Evolutionary conservation across 495 filamentous ascomycete species (phyloP).

Genomic region (Entonaema liquescens): DNA sequence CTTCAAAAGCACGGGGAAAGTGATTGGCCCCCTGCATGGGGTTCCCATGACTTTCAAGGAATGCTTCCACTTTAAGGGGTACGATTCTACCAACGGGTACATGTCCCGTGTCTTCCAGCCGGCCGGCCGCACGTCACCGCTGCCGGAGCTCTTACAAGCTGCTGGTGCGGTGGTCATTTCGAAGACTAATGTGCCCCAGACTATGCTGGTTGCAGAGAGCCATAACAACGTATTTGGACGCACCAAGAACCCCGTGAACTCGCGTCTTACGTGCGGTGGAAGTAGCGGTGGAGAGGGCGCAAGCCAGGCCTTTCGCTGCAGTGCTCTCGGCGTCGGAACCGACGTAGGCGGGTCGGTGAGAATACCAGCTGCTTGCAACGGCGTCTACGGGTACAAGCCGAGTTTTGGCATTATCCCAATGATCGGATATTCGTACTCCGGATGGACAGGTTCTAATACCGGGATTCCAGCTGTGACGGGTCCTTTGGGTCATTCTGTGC

Average conservation of each 20-base stretch:
- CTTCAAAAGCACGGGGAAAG: constrained; percentile 57
- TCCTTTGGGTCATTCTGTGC: constrained; percentile 39
- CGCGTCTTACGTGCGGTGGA: constrained; percentile 65
- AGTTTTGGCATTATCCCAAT: constrained; percentile 63
- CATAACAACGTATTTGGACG: constrained; percentile 72
- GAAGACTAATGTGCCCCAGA: constrained; percentile 66
- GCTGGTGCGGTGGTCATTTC: constrained; percentile 62
- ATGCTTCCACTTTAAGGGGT: constrained; percentile 67
- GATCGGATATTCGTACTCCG: constrained; percentile 40
- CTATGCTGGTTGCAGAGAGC: constrained; percentile 61
- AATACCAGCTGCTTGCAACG: constrained; percentile 66
- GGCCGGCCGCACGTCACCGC: constrained; percentile 49
- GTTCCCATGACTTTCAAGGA: constrained; percentile 74
- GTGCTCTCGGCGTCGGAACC: constrained; percentile 60
- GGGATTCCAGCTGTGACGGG: constrained; percentile 43
- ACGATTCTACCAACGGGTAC: constrained; percentile 67
- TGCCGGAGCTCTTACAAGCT: constrained; percentile 48
- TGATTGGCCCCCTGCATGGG: constrained; percentile 71
- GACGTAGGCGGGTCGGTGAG: constrained; percentile 77
- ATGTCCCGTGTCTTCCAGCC: constrained; percentile 62
- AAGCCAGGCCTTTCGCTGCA: constrained; percentile 54
- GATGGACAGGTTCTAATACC: constrained; percentile 43
- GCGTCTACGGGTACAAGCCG: constrained; percentile 68
- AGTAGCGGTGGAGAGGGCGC: constrained; percentile 69
- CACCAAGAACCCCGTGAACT: constrained; percentile 70